Base-by-base conservation (phyloP, 192 early-diverging fungal species). In the Phycomyces nitens region DNA sequence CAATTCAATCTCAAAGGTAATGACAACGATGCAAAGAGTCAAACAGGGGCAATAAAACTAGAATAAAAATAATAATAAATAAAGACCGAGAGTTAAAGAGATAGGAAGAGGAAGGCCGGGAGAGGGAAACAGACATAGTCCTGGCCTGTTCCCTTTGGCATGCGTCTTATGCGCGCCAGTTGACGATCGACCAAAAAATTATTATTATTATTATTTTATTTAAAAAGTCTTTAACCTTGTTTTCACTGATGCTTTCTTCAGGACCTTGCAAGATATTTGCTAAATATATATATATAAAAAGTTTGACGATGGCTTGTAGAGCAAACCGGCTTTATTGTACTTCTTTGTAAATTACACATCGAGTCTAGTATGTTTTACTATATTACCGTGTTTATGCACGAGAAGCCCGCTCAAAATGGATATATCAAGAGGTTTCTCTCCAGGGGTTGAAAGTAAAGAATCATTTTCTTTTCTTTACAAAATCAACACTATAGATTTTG, bases 131-230 rank as follows among this genome's bases (percentile, higher is more conserved):
- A 23, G 22, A 3, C 12, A 42, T 11, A 42, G n/a, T 59, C 44
- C 18, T 47, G 3, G 5, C 44, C 44, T 47, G 15, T 47, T 21
- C 40, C 40, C 52, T 50, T 54, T 55, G 62, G 62, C 14, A 63
- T 63, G 62, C 52, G 38, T 53, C 52, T 53, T 53, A 63, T 63
- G 62, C 62, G 52, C 52, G 62, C 62, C 62, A 63, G 62, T 63
- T 53, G 62, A 39, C 15, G 62, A 63, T 63, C 52, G 22, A 63
- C 40, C 52, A 34, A 34, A 34, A 34, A 34, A n/a, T n/a, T n/a
- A n/a, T n/a, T n/a, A n/a, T n/a, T n/a, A n/a, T n/a, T n/a, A n/a
- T n/a, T n/a, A n/a, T n/a, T n/a, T n/a, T n/a, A n/a, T n/a, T n/a
- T n/a, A n/a, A 7, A 34, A 34, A 34, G 3, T 34, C 29, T 34